Percentiles rank a stretch among this genome's conserved stretches.
These are phyloP conservation scores for Populus tremula DNA, from an alignment of 345 rosid genomes.

Conservation along the genomic window DNA sequence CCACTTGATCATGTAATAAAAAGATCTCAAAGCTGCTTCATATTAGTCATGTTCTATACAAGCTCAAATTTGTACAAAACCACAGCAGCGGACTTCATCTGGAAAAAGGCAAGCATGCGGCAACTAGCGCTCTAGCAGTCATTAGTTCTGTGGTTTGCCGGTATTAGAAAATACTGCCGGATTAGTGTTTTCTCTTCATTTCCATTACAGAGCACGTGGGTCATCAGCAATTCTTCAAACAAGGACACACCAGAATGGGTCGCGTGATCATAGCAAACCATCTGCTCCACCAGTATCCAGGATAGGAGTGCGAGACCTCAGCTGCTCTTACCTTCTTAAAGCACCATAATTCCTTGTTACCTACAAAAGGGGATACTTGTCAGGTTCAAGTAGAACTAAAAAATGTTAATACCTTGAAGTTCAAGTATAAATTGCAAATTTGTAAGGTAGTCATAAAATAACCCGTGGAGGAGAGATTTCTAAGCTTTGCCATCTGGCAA, in stretches of 20 bases:
- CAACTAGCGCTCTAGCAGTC: no score
- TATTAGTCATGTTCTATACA: no score
- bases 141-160: no score
- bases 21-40: no score
- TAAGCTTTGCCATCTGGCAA: background rate
- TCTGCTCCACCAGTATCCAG: background rate
- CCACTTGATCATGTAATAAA: no score
- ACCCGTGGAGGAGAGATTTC: background rate
- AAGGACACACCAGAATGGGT: background rate
- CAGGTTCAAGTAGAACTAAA: background rate
- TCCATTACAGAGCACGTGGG: no score
- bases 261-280: background rate
- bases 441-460: background rate
- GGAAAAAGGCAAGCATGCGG: no score
- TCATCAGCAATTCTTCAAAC: background rate
- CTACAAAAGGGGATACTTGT: slow-evolving; percentile 30
- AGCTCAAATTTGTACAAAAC: no score
- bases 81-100: no score
- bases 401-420: background rate
- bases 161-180: background rate
- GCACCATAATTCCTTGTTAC: slow-evolving; percentile 87
- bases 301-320: background rate
- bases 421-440: background rate
- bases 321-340: slow-evolving; percentile 44
- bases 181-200: background rate